These are phyloP conservation scores for Telfairia occidentalis DNA, from an alignment of 331 rosid species.

Conservation along the genomic window DNA sequence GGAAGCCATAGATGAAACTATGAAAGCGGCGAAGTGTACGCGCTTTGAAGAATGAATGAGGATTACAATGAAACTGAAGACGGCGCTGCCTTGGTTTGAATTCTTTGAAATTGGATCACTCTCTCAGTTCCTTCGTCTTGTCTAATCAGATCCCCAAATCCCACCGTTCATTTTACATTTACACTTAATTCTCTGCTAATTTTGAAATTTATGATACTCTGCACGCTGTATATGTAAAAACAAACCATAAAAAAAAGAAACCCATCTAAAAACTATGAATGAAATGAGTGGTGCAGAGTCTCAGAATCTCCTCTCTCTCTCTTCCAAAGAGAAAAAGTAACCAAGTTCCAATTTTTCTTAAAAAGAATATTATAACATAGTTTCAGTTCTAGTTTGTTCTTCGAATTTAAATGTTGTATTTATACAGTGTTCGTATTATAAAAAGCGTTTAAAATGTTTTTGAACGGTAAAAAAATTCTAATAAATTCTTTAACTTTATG, in stretches of 20 bases:
- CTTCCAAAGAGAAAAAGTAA: background rate
- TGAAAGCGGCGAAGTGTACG: slow-evolving; percentile 18
- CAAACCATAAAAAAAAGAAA: background rate
- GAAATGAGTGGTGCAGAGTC: background rate
- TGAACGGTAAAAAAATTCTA: too few species aligned
- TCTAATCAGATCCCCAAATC: background rate
- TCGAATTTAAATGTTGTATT: too few species aligned
- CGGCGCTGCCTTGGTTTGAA: slow-evolving; percentile 1
- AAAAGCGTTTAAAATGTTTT: too few species aligned
- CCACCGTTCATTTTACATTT: background rate
- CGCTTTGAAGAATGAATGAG: slow-evolving; percentile 2
- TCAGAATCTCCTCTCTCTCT: background rate
- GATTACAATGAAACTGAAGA: background rate
- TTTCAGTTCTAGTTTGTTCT: too few species aligned
- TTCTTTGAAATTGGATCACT: background rate
- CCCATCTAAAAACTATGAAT: background rate
- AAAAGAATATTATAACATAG: too few species aligned
- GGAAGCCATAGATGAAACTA: slow-evolving; percentile 5
- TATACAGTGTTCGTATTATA: too few species aligned
- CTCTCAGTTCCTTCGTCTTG: background rate
- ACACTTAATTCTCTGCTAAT: background rate
- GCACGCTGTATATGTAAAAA: background rate
- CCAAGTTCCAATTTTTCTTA: background rate
- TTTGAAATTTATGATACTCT: background rate
- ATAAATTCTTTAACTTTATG: too few species aligned